Percentiles rank a stretch among this genome's conserved stretches.
Evolutionary conservation across 148 eudicot genomes (phyloP).

Genomic region (Cornus kousa): DNA sequence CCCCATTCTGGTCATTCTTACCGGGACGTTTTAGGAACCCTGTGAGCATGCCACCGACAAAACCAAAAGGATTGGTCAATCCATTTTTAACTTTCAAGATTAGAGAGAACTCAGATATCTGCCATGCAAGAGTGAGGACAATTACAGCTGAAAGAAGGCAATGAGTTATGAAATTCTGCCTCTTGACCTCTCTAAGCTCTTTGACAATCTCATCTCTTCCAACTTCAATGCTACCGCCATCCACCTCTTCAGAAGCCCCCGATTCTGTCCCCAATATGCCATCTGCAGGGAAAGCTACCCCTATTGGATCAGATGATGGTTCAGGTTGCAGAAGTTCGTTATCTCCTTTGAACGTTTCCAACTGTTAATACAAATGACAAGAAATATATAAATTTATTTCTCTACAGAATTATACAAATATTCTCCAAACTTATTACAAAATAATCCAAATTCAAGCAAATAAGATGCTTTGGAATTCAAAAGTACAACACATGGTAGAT

Average conservation of each 20-base stretch:
- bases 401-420: background rate
- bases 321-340: conserved; percentile 19
- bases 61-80: conserved; percentile 47
- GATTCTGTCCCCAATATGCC: conserved; percentile 10
- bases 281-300: conserved; percentile 12
- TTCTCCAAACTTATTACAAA: background rate
- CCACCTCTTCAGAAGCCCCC: conserved; percentile 5
- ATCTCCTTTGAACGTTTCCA: conserved; percentile 37
- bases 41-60: conserved; percentile 37
- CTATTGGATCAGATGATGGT: conserved; percentile 15
- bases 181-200: conserved; percentile 55
- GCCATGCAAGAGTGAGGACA: conserved; percentile 63
- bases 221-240: background rate
- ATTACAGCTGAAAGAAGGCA: conserved; percentile 59
- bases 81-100: conserved; percentile 46
- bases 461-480: too few relatives aligned
- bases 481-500: background rate
- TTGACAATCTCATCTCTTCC: conserved; percentile 35
- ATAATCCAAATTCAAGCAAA: background rate
- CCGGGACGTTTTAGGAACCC: conserved; percentile 37
- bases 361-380: conserved; percentile 16
- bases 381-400: background rate
- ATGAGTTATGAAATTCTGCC: conserved; percentile 68
- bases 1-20: conserved; percentile 2
- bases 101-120: conserved; percentile 57